A percentile compares a stretch with the other conserved stretches of the same genome.
Evolutionary conservation across 2,329 filamentous ascomycete species (phyloP).

Genomic region (Fusarium brevicatenulatum): DNA sequence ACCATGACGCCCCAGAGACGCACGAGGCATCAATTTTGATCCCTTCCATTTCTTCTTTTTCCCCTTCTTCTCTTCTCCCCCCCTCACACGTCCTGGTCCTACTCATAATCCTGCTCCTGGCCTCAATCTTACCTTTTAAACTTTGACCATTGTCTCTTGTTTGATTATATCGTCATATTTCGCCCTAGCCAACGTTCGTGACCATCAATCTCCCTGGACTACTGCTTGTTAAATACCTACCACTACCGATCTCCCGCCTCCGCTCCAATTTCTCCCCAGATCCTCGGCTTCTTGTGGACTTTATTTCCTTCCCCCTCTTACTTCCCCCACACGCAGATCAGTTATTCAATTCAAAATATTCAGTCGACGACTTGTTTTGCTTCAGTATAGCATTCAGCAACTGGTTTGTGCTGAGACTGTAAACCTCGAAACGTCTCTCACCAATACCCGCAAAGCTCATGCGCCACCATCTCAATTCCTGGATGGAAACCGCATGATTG

Average conservation of each 20-base stretch:
- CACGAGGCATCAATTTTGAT: constrained; percentile 40
- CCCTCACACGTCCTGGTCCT: background rate
- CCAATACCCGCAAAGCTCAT: constrained; percentile 6
- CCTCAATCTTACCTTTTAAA: constrained; percentile 5
- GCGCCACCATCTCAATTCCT: constrained; percentile 16
- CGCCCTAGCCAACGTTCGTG: background rate
- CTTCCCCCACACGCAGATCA: constrained; percentile 36
- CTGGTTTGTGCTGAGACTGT: background rate
- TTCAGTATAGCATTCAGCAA: constrained; percentile 1
- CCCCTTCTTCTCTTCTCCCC: constrained; percentile 24
- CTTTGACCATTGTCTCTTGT: constrained; percentile 7
- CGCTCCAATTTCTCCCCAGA: constrained; percentile 27
- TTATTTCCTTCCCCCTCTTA: constrained; percentile 25
- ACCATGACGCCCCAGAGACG: constrained; percentile 43
- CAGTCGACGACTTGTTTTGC: constrained; percentile 8
- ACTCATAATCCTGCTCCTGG: background rate
- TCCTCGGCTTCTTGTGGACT: constrained; percentile 29
- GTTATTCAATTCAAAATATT: constrained; percentile 13
- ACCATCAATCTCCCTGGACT: background rate
- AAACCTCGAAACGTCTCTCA: background rate
- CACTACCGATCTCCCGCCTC: constrained; percentile 23
- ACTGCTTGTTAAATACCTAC: constrained; percentile 8
- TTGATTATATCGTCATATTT: constrained; percentile 16
- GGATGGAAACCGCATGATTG: constrained; percentile 38
- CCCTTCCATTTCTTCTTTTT: constrained; percentile 33